Evolutionary conservation across 1,284 basidiomycete genomes (phyloP).

Genomic region (Meripilus lineatus): DNA sequence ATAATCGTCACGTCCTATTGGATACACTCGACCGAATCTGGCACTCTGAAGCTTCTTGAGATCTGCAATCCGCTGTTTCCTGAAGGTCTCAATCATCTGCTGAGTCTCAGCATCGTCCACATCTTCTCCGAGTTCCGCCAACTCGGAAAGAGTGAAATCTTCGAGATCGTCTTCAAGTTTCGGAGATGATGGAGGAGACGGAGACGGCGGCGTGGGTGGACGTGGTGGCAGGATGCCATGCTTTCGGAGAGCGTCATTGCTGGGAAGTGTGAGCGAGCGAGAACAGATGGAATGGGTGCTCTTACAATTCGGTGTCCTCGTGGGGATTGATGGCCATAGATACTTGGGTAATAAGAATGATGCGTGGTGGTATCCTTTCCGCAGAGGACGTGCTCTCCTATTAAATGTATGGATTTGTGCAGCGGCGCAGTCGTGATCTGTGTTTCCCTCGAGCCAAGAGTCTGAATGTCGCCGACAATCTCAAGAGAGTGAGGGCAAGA

Average conservation of each 20-base stretch:
- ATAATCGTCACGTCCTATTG: constrained; percentile 91
- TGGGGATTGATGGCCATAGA: constrained; percentile 69
- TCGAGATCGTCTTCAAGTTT: constrained; percentile 63
- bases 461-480: too few relatives aligned
- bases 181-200: constrained; percentile 67
- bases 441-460: too few relatives aligned
- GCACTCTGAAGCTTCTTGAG: constrained; percentile 56
- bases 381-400: too few relatives aligned
- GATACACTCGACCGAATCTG: constrained; percentile 83
- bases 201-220: constrained; percentile 61
- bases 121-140: constrained; percentile 66
- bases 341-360: neutral
- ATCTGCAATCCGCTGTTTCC: constrained; percentile 64
- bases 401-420: too few relatives aligned
- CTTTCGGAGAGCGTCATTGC: constrained; percentile 89
- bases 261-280: constrained; percentile 27
- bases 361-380: neutral
- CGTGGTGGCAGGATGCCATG: constrained; percentile 86
- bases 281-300: constrained; percentile 6
- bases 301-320: constrained; percentile 93
- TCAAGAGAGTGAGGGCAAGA: too few relatives aligned
- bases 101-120: constrained; percentile 74
- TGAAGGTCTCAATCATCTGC: constrained; percentile 68
- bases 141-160: constrained; percentile 62
- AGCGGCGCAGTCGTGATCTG: too few relatives aligned